Evolutionary conservation across 2,329 filamentous ascomycete genomes (phyloP).

Genomic region (Grosmannia huntii): DNA sequence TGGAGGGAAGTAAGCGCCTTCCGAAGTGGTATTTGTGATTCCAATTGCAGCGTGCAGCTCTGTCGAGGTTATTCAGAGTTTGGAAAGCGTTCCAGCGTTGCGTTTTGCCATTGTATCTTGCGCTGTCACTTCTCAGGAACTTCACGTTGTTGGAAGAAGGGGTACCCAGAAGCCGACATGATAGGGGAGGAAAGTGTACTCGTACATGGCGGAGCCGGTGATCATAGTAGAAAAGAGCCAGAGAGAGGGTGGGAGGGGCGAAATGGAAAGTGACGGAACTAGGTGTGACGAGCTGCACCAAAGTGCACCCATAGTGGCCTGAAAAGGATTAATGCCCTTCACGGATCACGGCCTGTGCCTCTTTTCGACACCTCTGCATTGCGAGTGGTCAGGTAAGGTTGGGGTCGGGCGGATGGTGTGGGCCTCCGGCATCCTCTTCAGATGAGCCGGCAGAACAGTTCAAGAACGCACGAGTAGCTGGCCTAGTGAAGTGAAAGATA

Average conservation of each 20-base stretch:
- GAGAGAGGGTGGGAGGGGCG: neutral
- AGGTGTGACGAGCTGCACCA: conserved; percentile 1
- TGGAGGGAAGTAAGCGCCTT: conserved; percentile 3
- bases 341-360: neutral
- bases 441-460: neutral
- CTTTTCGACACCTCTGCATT: conserved; percentile 2
- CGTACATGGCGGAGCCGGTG: neutral
- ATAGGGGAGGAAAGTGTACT: neutral
- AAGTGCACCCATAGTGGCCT: neutral
- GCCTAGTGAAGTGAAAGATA: neutral
- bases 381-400: conserved; percentile 2
- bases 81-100: neutral
- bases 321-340: neutral
- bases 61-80: neutral
- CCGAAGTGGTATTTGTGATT: conserved; percentile 5
- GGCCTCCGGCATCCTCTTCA: neutral
- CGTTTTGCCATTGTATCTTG: neutral
- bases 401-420: conserved; percentile 1
- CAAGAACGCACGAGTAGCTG: neutral
- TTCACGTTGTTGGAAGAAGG: neutral
- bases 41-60: neutral
- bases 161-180: neutral
- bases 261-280: too few species aligned
- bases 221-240: neutral
- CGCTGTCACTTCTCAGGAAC: neutral